Evolutionary conservation across 1,284 basidiomycete genomes (phyloP).

Genomic region (Pseudozyma sp.): DNA sequence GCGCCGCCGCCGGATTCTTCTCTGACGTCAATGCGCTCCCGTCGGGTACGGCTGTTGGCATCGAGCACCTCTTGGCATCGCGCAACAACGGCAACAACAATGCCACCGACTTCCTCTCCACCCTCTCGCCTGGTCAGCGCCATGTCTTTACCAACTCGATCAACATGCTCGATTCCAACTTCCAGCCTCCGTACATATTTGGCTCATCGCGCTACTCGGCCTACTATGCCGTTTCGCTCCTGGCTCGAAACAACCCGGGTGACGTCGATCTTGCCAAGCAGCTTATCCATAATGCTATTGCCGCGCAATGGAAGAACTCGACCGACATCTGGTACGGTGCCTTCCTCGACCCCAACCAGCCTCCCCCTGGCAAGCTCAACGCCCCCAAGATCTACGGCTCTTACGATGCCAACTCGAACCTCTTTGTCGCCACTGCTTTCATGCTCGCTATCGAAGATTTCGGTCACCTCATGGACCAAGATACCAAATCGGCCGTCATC

Average conservation of each 20-base stretch:
- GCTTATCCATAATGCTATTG: slow-evolving; percentile 34
- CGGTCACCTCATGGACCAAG: slow-evolving; percentile 27
- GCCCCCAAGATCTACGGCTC: slow-evolving; percentile 39
- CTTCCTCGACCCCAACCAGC: slow-evolving; percentile 34
- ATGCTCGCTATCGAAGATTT: slow-evolving; percentile 39
- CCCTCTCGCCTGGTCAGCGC: slow-evolving; percentile 26
- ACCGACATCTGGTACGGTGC: slow-evolving; percentile 42
- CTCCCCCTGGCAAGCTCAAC: slow-evolving; percentile 31
- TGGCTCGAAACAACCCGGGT: slow-evolving; percentile 34
- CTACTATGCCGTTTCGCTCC: slow-evolving; percentile 39
- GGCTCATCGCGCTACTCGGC: slow-evolving; percentile 36
- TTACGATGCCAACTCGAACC: slow-evolving; percentile 41
- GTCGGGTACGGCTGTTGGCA: neutral
- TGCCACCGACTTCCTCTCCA: slow-evolving; percentile 25
- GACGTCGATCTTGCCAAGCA: slow-evolving; percentile 27
- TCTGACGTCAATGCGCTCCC: slow-evolving; percentile 12
- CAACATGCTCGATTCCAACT: slow-evolving; percentile 28
- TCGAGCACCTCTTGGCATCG: slow-evolving; percentile 19
- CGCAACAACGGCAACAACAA: slow-evolving; percentile 11
- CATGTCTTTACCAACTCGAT: slow-evolving; percentile 24
- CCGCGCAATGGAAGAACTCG: slow-evolving; percentile 23
- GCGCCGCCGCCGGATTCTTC: slow-evolving; percentile 5
- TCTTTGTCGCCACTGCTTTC: slow-evolving; percentile 42
- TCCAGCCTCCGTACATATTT: slow-evolving; percentile 36
- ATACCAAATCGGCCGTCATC: slow-evolving; percentile 24